phyloP scores from a whole-genome alignment of 768 basidiomycete genomes.

The Leccinum rimulosum region DNA sequence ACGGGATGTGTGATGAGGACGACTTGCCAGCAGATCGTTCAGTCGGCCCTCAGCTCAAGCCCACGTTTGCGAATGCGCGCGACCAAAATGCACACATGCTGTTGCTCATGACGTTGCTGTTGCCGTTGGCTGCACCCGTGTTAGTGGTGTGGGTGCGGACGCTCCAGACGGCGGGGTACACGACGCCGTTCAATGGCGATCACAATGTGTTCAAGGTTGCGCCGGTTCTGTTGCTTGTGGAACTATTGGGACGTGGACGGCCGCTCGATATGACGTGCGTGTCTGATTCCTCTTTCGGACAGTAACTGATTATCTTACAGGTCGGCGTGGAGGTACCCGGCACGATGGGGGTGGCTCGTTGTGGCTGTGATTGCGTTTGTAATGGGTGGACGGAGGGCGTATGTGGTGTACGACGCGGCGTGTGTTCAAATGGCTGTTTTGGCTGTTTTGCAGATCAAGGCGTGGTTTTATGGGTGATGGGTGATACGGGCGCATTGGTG shows the following conservation, averaged over 20 bases:
- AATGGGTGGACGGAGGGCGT: constrained; percentile 65
- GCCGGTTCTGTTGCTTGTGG: constrained; percentile 63
- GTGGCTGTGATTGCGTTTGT: constrained; percentile 57
- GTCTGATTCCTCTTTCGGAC: not conserved
- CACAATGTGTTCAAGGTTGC: constrained; percentile 66
- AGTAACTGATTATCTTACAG: constrained; percentile 4
- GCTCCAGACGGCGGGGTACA: constrained; percentile 72
- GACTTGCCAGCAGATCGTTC: constrained; percentile 3
- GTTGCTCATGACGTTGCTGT: constrained; percentile 74
- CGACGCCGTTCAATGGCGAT: constrained; percentile 79
- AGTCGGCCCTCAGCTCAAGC: not conserved
- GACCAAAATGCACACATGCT: constrained; percentile 61
- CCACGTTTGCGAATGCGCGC: constrained; percentile 29
- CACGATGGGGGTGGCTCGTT: constrained; percentile 52
- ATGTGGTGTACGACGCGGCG: constrained; percentile 62
- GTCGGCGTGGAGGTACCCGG: constrained; percentile 18
- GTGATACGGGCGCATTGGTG: not conserved
- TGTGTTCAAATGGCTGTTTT: constrained; percentile 34
- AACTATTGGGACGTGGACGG: constrained; percentile 54
- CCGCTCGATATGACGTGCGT: constrained; percentile 43
- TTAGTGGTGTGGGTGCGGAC: constrained; percentile 91
- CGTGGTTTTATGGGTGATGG: constrained; percentile 7
- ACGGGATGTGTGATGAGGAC: constrained; percentile 8
- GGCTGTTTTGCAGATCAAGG: constrained; percentile 3
- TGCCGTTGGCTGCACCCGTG: constrained; percentile 75